phyloP scores from a whole-genome alignment of 306 rosid species.

The Medicago ruthenica region DNA sequence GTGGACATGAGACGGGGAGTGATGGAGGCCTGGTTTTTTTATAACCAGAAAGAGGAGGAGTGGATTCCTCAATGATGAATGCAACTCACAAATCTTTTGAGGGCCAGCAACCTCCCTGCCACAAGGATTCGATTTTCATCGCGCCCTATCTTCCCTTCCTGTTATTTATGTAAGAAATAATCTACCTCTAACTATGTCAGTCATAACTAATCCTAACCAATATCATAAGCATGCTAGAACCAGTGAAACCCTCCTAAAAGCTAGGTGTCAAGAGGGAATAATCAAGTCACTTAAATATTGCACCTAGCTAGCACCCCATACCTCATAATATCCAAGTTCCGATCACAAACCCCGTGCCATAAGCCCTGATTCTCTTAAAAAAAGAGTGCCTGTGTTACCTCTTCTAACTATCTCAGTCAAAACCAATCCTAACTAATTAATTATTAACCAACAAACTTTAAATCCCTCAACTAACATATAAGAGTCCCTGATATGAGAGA shows the following conservation, averaged over 20 bases:
- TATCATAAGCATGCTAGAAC: slow-evolving; percentile 1
- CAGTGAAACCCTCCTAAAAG: background rate
- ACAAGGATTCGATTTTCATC: background rate
- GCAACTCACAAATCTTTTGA: background rate
- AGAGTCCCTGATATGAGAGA: slow-evolving; percentile 13
- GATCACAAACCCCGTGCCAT: background rate
- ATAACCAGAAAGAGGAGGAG: slow-evolving; percentile 9
- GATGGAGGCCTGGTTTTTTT: background rate
- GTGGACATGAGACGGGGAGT: slow-evolving; percentile 26
- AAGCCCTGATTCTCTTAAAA: background rate
- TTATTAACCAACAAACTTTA: background rate
- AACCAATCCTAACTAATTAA: background rate
- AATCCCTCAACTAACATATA: background rate
- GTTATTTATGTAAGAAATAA: background rate
- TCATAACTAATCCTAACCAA: background rate
- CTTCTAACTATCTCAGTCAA: background rate
- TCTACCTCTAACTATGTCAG: background rate
- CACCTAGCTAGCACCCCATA: background rate
- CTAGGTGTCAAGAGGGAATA: background rate
- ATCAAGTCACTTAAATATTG: background rate
- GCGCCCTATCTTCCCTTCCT: background rate
- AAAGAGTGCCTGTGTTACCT: background rate
- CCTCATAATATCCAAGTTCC: background rate
- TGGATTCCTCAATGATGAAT: background rate
- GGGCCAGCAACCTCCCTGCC: background rate